Conservation (phyloP, 805 yeast species). For the Starmerella bombicola region DNA sequence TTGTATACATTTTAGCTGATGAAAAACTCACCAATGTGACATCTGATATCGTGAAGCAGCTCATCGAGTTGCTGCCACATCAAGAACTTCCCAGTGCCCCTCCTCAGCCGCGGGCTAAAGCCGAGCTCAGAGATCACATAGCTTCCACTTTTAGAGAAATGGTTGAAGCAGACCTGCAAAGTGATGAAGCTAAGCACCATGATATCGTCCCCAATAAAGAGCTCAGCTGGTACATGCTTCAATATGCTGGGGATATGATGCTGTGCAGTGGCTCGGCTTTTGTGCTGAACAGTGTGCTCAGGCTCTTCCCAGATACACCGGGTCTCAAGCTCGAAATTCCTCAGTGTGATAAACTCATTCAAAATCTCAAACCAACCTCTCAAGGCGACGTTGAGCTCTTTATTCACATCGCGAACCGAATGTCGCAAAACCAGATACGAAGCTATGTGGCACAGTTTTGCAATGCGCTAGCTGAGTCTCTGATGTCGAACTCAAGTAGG, state of each 20-base stretch:
- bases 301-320: conserved; percentile 10
- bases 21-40: conserved; percentile 4
- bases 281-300: conserved; percentile 8
- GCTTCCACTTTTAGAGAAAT: conserved; percentile 27
- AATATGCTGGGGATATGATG: conserved; percentile 12
- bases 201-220: not conserved
- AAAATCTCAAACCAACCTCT: not conserved
- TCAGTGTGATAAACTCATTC: not conserved
- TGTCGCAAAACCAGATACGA: conserved; percentile 9
- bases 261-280: conserved; percentile 3
- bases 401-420: conserved; percentile 2
- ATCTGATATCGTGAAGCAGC: conserved; percentile 29
- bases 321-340: conserved; percentile 11
- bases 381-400: conserved; percentile 14
- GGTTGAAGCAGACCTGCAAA: not conserved
- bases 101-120: conserved; percentile 6
- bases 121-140: conserved; percentile 26
- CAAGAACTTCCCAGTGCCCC: conserved; percentile 28
- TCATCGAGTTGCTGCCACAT: conserved; percentile 48
- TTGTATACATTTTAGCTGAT: conserved; percentile 30
- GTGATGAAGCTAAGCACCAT: not conserved
- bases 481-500: conserved; percentile 36
- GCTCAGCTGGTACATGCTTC: conserved; percentile 21
- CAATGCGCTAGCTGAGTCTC: not conserved
- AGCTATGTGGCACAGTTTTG: conserved; percentile 10